Conservation (phyloP, 129 eudicot genomes). For the Ambrosia trifida region DNA sequence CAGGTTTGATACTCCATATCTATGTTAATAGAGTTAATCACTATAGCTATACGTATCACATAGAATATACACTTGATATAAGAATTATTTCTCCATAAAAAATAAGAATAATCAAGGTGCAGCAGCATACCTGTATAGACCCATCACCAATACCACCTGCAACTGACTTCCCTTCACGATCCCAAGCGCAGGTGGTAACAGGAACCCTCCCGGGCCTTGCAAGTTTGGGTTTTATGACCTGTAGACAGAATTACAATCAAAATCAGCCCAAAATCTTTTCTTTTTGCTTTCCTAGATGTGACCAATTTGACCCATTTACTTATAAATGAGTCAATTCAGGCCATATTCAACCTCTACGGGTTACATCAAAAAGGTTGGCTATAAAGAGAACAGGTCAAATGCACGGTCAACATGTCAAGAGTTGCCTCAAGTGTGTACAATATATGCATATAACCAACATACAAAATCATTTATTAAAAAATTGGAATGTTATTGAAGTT, state of each 20-base stretch:
- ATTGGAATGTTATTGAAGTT: not conserved
- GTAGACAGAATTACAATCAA: slow-evolving; percentile 16
- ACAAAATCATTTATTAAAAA: not conserved
- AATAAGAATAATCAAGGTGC: slow-evolving; percentile 4
- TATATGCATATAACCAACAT: not conserved
- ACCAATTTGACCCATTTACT: not conserved
- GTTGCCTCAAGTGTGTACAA: not conserved
- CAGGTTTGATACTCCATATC: slow-evolving; percentile 93
- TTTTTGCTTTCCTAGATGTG: not conserved
- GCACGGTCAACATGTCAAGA: not conserved
- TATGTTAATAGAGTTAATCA: slow-evolving; percentile 15
- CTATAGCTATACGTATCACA: not conserved
- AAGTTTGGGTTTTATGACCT: slow-evolving; percentile 97
- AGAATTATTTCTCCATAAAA: not conserved
- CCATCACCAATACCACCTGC: slow-evolving; percentile 98
- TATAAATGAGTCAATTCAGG: not conserved
- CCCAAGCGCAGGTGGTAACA: slow-evolving; percentile 95
- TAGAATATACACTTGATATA: not conserved
- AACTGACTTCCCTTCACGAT: slow-evolving; percentile 88
- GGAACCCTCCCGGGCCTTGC: slow-evolving; percentile 95
- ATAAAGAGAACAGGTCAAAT: not conserved
- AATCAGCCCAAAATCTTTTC: slow-evolving; percentile 10
- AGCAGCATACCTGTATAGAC: slow-evolving; percentile 75
- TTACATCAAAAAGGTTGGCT: not conserved
- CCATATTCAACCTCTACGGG: not conserved